A percentile compares a stretch with the other conserved stretches of the same genome.
phyloP scores from a whole-genome alignment of 768 basidiomycete genomes.

The Phanerodontia chrysosporium region DNA sequence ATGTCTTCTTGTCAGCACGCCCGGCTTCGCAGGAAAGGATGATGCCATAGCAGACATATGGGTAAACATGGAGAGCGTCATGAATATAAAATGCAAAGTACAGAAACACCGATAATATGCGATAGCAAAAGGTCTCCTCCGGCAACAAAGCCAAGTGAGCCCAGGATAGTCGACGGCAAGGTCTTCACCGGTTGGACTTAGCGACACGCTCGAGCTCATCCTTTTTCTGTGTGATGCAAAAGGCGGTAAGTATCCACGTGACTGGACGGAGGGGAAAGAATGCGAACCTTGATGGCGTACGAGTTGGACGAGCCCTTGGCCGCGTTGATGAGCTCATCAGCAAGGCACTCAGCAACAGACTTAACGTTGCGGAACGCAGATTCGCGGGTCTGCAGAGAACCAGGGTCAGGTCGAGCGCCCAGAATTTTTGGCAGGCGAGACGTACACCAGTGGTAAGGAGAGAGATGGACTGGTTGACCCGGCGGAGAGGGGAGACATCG shows the following conservation, averaged over 20 bases:
- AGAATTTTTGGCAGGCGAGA: slow-evolving; percentile 12
- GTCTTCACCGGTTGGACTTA: slow-evolving; percentile 97
- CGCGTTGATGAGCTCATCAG: slow-evolving; percentile 99
- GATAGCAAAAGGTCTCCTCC: slow-evolving; percentile 8
- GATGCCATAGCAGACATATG: slow-evolving; percentile 24
- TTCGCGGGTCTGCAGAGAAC: slow-evolving; percentile 77
- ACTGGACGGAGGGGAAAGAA: not conserved
- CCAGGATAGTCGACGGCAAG: not conserved
- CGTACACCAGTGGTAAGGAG: slow-evolving; percentile 95
- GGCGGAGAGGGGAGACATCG: slow-evolving; percentile 96
- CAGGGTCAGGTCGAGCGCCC: not conserved
- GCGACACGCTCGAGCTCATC: slow-evolving; percentile 99
- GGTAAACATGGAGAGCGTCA: slow-evolving; percentile 26
- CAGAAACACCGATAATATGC: slow-evolving; percentile 21
- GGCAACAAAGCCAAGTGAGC: not conserved
- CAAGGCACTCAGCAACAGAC: slow-evolving; percentile 97
- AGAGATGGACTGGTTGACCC: slow-evolving; percentile 96
- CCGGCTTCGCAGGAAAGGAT: not conserved
- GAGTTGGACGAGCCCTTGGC: slow-evolving; percentile 99
- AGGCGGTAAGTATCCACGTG: slow-evolving; percentile 6
- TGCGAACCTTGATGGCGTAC: slow-evolving; percentile 81
- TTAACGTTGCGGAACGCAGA: slow-evolving; percentile 99
- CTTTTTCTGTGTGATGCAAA: slow-evolving; percentile 62
- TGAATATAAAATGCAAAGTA: slow-evolving; percentile 22
- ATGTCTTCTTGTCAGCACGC: too few relatives aligned